Conservation (phyloP, 2,329 filamentous ascomycete species). For the Aphanoascus verrucosus region DNA sequence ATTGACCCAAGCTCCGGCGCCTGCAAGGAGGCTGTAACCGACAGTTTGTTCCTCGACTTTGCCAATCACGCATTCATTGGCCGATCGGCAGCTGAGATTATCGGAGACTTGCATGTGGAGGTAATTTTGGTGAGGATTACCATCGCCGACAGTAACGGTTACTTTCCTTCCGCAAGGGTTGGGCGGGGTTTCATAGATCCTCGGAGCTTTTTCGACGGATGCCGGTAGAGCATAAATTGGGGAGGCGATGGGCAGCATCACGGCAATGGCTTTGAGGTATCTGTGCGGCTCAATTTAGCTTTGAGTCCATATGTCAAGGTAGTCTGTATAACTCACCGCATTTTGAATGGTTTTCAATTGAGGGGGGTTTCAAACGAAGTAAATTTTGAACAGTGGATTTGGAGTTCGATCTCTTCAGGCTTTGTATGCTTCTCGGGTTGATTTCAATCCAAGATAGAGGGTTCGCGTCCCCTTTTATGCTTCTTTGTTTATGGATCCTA, state of each 20-base stretch:
- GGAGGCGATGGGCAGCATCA: not conserved
- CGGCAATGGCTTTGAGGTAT: not conserved
- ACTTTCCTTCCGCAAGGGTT: not conserved
- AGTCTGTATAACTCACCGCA: no score
- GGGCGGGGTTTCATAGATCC: not conserved
- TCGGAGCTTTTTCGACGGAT: not conserved
- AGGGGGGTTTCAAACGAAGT: no score
- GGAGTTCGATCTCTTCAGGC: no score
- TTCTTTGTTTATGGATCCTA: no score
- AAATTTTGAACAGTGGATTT: no score
- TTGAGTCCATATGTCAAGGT: no score
- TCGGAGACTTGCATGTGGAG: not conserved
- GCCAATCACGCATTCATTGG: not conserved
- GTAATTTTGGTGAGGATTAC: not conserved
- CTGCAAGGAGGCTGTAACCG: not conserved
- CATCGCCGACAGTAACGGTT: not conserved
- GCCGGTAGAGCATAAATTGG: not conserved
- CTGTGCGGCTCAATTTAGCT: not conserved
- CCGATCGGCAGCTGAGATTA: not conserved
- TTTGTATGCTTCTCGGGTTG: no score
- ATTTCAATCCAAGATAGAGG: no score
- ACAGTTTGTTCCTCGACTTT: not conserved
- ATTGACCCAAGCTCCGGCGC: not conserved
- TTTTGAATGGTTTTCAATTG: no score
- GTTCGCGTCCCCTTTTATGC: no score